Conservation (phyloP, 2,329 filamentous ascomycete species). For the Colletotrichum acutatum region DNA sequence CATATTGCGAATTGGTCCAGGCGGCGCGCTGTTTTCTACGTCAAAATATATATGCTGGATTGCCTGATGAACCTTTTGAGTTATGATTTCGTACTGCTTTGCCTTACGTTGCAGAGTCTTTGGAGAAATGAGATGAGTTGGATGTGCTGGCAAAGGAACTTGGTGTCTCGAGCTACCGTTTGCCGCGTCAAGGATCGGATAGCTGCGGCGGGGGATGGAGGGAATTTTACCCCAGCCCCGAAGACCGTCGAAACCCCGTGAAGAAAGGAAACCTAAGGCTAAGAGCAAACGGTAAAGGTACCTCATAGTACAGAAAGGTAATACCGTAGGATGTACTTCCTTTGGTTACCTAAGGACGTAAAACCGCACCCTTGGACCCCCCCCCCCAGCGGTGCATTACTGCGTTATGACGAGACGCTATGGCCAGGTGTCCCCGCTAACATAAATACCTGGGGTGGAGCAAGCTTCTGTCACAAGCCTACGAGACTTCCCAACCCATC, state of each 20-base stretch:
- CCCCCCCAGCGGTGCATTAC: not conserved
- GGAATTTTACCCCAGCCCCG: constrained; percentile 8
- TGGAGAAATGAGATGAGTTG: not conserved
- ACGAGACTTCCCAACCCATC: not conserved
- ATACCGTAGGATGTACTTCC: too few species aligned
- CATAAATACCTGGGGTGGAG: constrained; percentile 32
- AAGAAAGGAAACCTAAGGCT: constrained; percentile 7
- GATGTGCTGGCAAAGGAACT: not conserved
- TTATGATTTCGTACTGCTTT: not conserved
- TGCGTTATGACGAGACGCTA: constrained; percentile 33
- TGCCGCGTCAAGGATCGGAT: constrained; percentile 3
- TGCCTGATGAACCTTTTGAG: not conserved
- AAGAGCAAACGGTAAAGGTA: not conserved
- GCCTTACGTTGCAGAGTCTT: not conserved
- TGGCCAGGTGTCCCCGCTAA: constrained; percentile 31
- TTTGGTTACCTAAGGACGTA: not conserved
- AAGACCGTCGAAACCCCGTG: constrained; percentile 17
- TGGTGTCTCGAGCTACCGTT: not conserved
- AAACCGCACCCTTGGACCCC: not conserved
- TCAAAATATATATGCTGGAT: not conserved
- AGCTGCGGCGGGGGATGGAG: constrained; percentile 3
- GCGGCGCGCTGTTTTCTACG: constrained; percentile 5
- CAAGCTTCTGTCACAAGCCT: constrained; percentile 33
- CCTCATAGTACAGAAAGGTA: not conserved
- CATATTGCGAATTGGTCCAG: constrained; percentile 21